A percentile compares a stretch with the other conserved stretches of the same genome.
Evolutionary conservation across 2,329 filamentous ascomycete genomes (phyloP).

Genomic region (Balansia obtecta): DNA sequence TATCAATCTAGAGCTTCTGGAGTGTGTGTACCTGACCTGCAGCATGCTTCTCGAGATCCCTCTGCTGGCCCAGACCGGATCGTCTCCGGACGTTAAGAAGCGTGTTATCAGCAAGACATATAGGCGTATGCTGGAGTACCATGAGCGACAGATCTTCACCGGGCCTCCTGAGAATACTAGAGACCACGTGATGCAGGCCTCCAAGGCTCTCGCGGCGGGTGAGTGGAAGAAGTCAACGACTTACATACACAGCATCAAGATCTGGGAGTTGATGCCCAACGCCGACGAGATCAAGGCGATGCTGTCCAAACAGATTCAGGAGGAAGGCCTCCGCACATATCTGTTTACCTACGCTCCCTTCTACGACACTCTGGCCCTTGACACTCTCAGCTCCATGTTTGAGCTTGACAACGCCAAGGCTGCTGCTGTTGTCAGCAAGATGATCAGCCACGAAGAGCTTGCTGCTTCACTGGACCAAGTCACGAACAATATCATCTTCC

Average conservation of each 20-base stretch:
- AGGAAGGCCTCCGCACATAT: slow-evolving; percentile 94
- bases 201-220: slow-evolving; percentile 88
- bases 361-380: slow-evolving; percentile 89
- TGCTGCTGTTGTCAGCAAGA: slow-evolving; percentile 90
- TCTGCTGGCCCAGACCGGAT: slow-evolving; percentile 89
- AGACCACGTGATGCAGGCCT: slow-evolving; percentile 98
- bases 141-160: slow-evolving; percentile 98
- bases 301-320: slow-evolving; percentile 96
- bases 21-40: slow-evolving; percentile 97
- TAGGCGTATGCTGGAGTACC: slow-evolving; percentile 97
- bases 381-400: slow-evolving; percentile 85
- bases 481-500: slow-evolving; percentile 94
- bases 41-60: slow-evolving; percentile 99
- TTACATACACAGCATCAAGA: slow-evolving; percentile 97
- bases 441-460: slow-evolving; percentile 98
- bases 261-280: slow-evolving; percentile 96
- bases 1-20: slow-evolving; percentile 96
- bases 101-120: slow-evolving; percentile 98
- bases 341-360: slow-evolving; percentile 99
- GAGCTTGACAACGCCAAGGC: slow-evolving; percentile 87
- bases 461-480: slow-evolving; percentile 95
- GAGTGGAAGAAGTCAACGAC: slow-evolving; percentile 96
- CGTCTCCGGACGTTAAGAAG: slow-evolving; percentile 93
- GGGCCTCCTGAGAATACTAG: slow-evolving; percentile 97
- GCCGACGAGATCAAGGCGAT: slow-evolving; percentile 89